phyloP scores from a whole-genome alignment of 257 asterid species.

The Penstemon eatonii region DNA sequence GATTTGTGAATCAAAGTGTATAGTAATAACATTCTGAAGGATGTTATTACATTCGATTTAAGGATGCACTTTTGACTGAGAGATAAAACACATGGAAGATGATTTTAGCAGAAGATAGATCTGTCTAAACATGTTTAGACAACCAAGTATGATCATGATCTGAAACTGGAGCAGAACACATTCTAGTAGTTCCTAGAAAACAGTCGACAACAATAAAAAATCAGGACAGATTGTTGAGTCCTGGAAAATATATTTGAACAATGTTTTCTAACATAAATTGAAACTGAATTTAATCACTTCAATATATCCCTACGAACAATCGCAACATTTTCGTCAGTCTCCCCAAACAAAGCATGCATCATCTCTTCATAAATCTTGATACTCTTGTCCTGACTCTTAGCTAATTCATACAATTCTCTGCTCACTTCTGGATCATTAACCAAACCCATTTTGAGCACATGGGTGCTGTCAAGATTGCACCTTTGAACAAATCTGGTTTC shows the following conservation, averaged over 20 bases:
- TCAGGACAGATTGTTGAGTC: too few relatives aligned
- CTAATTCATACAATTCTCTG: slow-evolving; percentile 64
- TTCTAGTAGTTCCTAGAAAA: too few relatives aligned
- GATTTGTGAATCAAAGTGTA: too few relatives aligned
- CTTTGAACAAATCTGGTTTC: slow-evolving; percentile 43
- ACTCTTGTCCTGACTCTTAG: slow-evolving; percentile 73
- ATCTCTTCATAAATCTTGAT: slow-evolving; percentile 81
- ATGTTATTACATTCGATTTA: slow-evolving; percentile 17
- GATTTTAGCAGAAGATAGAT: slow-evolving; percentile 21
- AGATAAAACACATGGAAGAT: slow-evolving; percentile 5
- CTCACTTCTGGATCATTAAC: slow-evolving; percentile 92
- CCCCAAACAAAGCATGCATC: slow-evolving; percentile 96
- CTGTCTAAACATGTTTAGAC: too few relatives aligned
- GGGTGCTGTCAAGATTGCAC: slow-evolving; percentile 75
- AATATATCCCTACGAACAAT: slow-evolving; percentile 63
- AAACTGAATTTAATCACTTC: slow-evolving; percentile 22
- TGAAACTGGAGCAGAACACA: too few relatives aligned
- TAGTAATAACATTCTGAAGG: not conserved
- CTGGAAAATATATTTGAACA: too few relatives aligned
- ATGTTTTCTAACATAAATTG: too few relatives aligned
- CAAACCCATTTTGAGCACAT: slow-evolving; percentile 86
- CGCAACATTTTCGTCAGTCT: slow-evolving; percentile 79
- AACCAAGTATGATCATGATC: too few relatives aligned
- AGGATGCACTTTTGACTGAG: not conserved
- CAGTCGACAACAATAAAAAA: too few relatives aligned